Evolutionary conservation across 202 grass and related monocot species (phyloP).

Genomic region (Bolboschoenoplectus hybrid): DNA sequence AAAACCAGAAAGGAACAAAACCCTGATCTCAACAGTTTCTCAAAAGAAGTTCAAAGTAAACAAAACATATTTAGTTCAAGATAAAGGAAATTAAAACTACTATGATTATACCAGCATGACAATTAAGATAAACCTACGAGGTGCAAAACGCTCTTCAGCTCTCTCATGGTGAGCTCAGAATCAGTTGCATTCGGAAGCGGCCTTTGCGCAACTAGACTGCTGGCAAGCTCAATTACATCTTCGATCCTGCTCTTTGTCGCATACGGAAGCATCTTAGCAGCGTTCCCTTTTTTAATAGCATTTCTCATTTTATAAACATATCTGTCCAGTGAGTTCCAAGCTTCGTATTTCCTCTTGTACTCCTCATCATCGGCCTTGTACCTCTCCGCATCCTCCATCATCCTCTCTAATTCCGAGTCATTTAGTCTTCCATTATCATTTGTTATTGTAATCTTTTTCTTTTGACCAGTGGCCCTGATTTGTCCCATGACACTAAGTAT

Average conservation of each 20-base stretch:
- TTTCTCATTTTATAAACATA: slow-evolving; percentile 48
- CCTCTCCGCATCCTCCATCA: slow-evolving; percentile 40
- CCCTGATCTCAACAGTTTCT: no score
- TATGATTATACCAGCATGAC: background rate
- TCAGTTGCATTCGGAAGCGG: background rate
- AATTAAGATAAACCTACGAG: background rate
- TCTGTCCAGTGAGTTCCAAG: slow-evolving; percentile 37
- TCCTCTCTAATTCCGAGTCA: slow-evolving; percentile 29
- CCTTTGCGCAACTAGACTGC: background rate
- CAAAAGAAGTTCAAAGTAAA: background rate
- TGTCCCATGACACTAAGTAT: slow-evolving; percentile 38
- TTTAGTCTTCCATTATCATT: slow-evolving; percentile 37
- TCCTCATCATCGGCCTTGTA: slow-evolving; percentile 39
- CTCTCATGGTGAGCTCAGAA: background rate
- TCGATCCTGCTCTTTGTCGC: background rate
- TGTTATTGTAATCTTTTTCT: slow-evolving; percentile 37
- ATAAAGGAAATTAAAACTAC: background rate
- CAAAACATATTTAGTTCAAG: background rate
- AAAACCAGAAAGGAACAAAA: no score
- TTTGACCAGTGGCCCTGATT: background rate
- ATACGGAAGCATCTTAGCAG: background rate
- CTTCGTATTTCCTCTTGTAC: slow-evolving; percentile 36
- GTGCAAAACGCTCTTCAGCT: background rate
- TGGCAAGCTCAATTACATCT: background rate
- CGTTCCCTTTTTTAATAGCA: background rate